Base-by-base conservation (phyloP, 768 basidiomycete species). In the Sporobolomyces pararoseus region DNA sequence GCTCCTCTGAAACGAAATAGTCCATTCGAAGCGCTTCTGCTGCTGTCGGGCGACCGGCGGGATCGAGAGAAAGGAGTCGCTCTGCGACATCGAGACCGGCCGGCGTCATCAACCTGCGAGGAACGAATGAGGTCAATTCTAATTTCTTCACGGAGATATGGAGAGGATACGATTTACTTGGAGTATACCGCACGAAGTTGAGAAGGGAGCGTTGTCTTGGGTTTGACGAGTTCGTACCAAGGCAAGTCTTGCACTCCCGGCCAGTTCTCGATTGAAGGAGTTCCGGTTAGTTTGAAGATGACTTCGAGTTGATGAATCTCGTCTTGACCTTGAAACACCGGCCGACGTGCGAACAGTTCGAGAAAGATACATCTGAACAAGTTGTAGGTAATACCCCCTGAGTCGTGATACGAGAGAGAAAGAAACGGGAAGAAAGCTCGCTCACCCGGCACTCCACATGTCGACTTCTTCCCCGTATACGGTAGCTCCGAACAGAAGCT, bases 381-480 rank as follows among this genome's bases (percentile, higher is more conserved):
- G n/a, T 42, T 7, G 23, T 23, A 13, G 10, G 46, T 6, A 14
- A 23, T 6, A 13, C 13, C 14, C 46, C 13, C 10, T 13, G 46
- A 13, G 46, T 47, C 46, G 39, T 17, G 39, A 17, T 17, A 17
- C 17, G 55, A 19, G 6, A n/a, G 25, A 42, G 27, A 89, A 91
- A n/a, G 89, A 89, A 80, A 89, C 96, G 17, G 95, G 82, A 79
- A 96, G 93, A 47, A 95, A 84, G 88, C 95, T 92, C 75, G 98
- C 97, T 79, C 92, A 99, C 92, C 96, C 96, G 49, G 96, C 96
- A 79, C 92, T 95, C 96, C 96, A 99, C 88, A 98, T 96, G 77
- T 99, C 96, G 29, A 99, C 95, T 77, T 95, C 94, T 7, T 93
- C 88, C 3, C 92, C 94, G 81, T 99, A 99, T 17, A 92, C 86